phyloP scores from a whole-genome alignment of 2,329 filamentous ascomycete genomes.

The Diplodia seriata region DNA sequence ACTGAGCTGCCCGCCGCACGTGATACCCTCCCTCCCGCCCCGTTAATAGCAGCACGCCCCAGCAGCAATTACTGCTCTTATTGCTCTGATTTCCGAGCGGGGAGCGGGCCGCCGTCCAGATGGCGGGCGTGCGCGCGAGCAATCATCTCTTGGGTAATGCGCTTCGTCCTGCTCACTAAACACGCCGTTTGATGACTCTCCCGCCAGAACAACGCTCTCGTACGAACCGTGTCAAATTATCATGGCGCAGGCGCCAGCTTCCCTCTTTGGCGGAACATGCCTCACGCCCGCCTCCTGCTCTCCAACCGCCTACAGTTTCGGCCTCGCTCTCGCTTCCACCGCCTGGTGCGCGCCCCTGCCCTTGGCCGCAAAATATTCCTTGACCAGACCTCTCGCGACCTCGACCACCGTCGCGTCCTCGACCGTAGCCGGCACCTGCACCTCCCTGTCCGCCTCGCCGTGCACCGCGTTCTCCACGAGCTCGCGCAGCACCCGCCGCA shows the following conservation, averaged over 20 bases:
- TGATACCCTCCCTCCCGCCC: background rate
- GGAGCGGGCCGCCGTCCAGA: constrained; percentile 17
- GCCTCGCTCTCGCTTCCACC: constrained; percentile 48
- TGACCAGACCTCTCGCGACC: constrained; percentile 73
- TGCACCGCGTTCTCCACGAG: constrained; percentile 81
- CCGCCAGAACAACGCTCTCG: background rate
- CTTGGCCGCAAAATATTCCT: constrained; percentile 71
- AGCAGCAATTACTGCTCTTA: constrained; percentile 13
- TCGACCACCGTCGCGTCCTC: constrained; percentile 80
- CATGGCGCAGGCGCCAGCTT: constrained; percentile 5
- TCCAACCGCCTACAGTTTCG: constrained; percentile 50
- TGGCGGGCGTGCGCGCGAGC: background rate
- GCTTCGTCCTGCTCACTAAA: constrained; percentile 26
- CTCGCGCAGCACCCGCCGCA: constrained; percentile 81
- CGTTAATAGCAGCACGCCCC: constrained; percentile 11
- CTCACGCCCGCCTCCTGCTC: background rate
- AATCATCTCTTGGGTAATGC: constrained; percentile 23
- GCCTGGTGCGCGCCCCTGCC: constrained; percentile 51
- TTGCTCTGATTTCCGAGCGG: constrained; percentile 25
- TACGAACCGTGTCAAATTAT: constrained; percentile 12
- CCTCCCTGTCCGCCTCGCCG: constrained; percentile 73
- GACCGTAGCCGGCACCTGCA: constrained; percentile 81
- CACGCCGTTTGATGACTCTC: constrained; percentile 13
- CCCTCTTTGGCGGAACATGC: constrained; percentile 3
- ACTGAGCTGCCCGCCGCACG: constrained; percentile 6